Percentiles rank a stretch among this genome's conserved stretches.
Evolutionary conservation across 1,284 basidiomycete genomes (phyloP).

Genomic region (Violaceomyces palustris): DNA sequence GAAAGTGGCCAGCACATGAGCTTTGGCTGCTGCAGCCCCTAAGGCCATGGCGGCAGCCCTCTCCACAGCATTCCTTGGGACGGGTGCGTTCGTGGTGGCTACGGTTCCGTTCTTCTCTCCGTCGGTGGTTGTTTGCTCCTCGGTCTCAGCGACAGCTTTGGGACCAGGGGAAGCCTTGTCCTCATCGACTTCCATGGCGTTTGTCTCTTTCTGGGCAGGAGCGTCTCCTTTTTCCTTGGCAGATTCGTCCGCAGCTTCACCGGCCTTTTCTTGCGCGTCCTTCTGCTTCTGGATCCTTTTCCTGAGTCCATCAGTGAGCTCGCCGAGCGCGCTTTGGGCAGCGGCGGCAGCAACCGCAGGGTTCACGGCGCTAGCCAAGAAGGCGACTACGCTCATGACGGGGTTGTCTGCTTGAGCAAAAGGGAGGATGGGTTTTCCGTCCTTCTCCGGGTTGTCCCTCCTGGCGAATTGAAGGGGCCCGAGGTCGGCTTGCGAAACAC

Average conservation of each 20-base stretch:
- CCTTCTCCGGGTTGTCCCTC: conserved; percentile 24
- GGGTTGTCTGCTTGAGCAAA: conserved; percentile 95
- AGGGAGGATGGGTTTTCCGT: conserved; percentile 56
- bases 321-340: conserved; percentile 78
- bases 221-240: conserved; percentile 55
- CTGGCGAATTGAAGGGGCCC: conserved; percentile 68
- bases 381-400: conserved; percentile 96
- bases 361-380: conserved; percentile 85
- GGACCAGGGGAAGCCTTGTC: conserved; percentile 13
- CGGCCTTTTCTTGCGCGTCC: conserved; percentile 4
- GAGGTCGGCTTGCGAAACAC: conserved; percentile 57
- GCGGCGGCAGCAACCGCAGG: conserved; percentile 88
- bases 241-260: conserved; percentile 5
- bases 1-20: conserved; percentile 71
- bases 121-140: conserved; percentile 9
- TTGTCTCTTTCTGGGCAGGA: conserved; percentile 50
- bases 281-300: conserved; percentile 21
- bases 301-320: conserved; percentile 50
- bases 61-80: conserved; percentile 44
- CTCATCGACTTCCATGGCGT: conserved; percentile 41
- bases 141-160: conserved; percentile 3
- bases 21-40: conserved; percentile 81
- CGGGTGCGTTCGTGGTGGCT: neutral
- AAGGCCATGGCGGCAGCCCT: conserved; percentile 56
- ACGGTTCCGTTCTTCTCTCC: neutral